Evolutionary conservation across 228 moss, liverwort and hornwort species (phyloP), one percentile per base, ranked within the genome.

Genomic region (Sphagnum magellanicum): DNA sequence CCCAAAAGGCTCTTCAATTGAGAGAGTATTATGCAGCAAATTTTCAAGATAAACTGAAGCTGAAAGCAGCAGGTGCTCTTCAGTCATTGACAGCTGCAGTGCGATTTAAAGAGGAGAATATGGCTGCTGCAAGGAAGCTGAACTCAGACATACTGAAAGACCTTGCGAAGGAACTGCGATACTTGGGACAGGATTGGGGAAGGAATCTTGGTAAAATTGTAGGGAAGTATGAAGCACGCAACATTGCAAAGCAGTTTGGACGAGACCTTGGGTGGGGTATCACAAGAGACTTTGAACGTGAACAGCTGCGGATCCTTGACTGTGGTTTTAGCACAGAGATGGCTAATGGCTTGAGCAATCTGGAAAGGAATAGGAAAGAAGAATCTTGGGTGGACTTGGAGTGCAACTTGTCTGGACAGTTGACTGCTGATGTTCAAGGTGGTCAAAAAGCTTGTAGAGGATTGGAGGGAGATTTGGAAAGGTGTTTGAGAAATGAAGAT

Each of bases 181-280:
- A 80, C 58, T 80, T 86, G 65, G 86, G 86, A 64, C 82, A 78
- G 74, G 86, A 86, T 61, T 86, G 86, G 86, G 86, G 82, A 59
- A 86, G 86, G 72, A 87, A 80, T 71, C 70, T 87, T 71, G 76
- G 81, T 52, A 70, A 60, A 63, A 50, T 73, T 60, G 32, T 61
- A 7, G 67, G 10, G 16, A 65, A 15, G 49, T 71, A 75, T 64
- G 75, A 75, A 75, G 78, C 80, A 58, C 74, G 80, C 70, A 80
- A 78, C 17, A 67, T 87, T 47, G 87, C 78, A 11, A 83, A 83
- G 76, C 83, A 78, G 10, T 83, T 87, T 48, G 87, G 87, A 67
- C 65, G 78, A 12, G 87, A 87, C 46, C 9, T 55, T 8, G 55
- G 55, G 55, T 55, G 55, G 55, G 55, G 55, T 8, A 55, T 55